phyloP scores from a whole-genome alignment of 208 protist species.

The Wallacemonas rigidus region DNA sequence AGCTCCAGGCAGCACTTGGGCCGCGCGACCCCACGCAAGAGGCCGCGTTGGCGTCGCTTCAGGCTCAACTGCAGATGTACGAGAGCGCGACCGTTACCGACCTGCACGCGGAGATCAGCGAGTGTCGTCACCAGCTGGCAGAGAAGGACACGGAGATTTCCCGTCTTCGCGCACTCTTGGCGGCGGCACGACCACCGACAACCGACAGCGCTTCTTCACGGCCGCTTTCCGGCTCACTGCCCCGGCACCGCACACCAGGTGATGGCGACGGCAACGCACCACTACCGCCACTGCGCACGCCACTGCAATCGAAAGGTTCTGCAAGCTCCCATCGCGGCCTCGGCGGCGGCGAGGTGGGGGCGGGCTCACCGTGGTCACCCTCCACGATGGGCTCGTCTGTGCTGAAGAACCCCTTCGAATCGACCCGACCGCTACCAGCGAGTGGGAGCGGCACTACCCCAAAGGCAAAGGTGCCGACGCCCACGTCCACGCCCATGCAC shows the following conservation, averaged over 20 bases:
- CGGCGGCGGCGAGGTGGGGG: not conserved
- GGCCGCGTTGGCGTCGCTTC: not conserved
- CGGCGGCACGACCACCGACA: not conserved
- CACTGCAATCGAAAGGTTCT: not conserved
- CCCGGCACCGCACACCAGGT: not conserved
- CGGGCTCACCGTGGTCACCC: constrained; percentile 3
- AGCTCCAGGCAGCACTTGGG: not conserved
- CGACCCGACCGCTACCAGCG: constrained; percentile 8
- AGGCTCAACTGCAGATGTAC: not conserved
- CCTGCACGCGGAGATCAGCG: constrained; percentile 12
- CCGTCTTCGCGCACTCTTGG: not conserved
- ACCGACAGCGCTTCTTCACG: not conserved
- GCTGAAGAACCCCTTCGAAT: constrained; percentile 11
- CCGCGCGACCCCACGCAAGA: not conserved
- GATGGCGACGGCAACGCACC: not conserved
- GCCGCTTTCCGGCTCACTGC: not conserved
- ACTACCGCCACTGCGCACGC: constrained; percentile 14
- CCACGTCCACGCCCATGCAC: not conserved
- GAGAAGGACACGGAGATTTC: constrained; percentile 6
- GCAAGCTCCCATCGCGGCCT: not conserved
- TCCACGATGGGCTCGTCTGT: not conserved
- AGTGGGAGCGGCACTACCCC: not conserved
- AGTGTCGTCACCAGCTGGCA: not conserved
- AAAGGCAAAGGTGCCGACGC: not conserved
- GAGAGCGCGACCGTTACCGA: not conserved